Evolutionary conservation across 805 yeast species (phyloP).

Genomic region (Saccharomycopsis guyanensis): DNA sequence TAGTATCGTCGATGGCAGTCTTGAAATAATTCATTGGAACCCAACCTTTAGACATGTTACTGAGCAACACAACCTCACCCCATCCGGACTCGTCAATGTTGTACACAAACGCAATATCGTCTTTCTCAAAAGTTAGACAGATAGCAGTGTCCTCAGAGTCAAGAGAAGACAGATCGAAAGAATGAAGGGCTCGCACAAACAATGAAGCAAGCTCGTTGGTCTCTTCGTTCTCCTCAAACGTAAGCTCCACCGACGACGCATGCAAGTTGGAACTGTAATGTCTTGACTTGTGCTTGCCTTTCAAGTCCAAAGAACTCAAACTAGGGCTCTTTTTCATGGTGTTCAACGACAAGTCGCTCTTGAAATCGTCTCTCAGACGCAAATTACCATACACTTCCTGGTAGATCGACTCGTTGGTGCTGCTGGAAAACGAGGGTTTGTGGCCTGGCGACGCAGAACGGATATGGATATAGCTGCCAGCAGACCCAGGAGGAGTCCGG

Average conservation of each 20-base stretch:
- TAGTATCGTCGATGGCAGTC: slow-evolving; percentile 29
- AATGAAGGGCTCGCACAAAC: slow-evolving; percentile 50
- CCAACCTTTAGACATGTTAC: slow-evolving; percentile 67
- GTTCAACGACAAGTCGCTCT: slow-evolving; percentile 14
- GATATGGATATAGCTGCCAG: background rate
- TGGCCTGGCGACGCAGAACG: slow-evolving; percentile 1
- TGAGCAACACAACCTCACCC: slow-evolving; percentile 76
- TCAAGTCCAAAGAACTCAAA: slow-evolving; percentile 14
- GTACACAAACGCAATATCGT: slow-evolving; percentile 71
- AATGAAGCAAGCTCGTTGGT: slow-evolving; percentile 35
- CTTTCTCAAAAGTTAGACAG: slow-evolving; percentile 62
- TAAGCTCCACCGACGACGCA: slow-evolving; percentile 3
- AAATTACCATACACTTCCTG: slow-evolving; percentile 19
- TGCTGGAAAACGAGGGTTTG: slow-evolving; percentile 9
- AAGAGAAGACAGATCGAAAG: slow-evolving; percentile 50
- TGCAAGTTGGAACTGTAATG: slow-evolving; percentile 18
- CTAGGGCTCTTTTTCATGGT: slow-evolving; percentile 20
- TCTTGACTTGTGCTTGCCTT: slow-evolving; percentile 17
- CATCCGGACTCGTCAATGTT: slow-evolving; percentile 76
- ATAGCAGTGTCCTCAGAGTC: slow-evolving; percentile 64
- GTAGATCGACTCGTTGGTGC: slow-evolving; percentile 19
- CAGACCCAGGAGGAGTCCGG: slow-evolving; percentile 7
- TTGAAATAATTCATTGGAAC: slow-evolving; percentile 77
- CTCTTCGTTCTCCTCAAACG: slow-evolving; percentile 8
- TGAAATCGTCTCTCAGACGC: slow-evolving; percentile 9